Evolutionary conservation across 495 filamentous ascomycete species (phyloP), one percentile per base, ranked within the genome.

Genomic region (Penicillium pancosmium): DNA sequence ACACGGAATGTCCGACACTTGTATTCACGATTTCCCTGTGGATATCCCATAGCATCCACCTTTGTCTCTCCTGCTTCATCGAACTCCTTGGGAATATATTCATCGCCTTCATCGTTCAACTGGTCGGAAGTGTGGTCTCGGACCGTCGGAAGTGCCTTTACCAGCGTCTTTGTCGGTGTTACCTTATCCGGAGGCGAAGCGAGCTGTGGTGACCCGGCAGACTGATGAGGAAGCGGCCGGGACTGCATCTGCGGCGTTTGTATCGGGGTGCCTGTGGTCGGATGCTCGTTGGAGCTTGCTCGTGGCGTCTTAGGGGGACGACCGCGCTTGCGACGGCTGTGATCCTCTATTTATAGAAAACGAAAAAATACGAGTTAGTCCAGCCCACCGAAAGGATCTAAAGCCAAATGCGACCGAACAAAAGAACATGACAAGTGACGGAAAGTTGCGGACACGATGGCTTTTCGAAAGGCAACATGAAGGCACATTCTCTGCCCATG

Each of bases 121-220:
- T 97, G 93, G 73, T 99, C 94, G 4, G 95, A 98, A 10, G 94
- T 99, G 68, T 99, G 94, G 68, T 99, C 94, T 59, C 94, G 80
- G 12, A 98, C 95, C 13, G 94, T 98, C 21, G 94, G 94, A 19
- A 99, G 81, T 0, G 94, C 94, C 75, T 99, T 99, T 61, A 99
- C 80, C 10, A 93, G 88, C 3, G 83, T 70, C 74, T 97, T 98
- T 16, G 91, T 88, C n/a, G 95, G 91, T 1, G 92, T 93, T 1
- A 87, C 79, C 75, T 93, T 96, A 27, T 90, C 83, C 9, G 89
- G 88, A 40, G 88, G 87, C 41, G 94, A 95, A 15, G 86, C 78
- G 58, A 92, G 88, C 41, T 84, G 81, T 16, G 91, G 88, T 15
- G 87, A 84, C 18, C 68, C 66, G 18, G 72, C 71, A 44, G 57